phyloP scores from a whole-genome alignment of 2,329 filamentous ascomycete species.

The Harringtonia lauricola region DNA sequence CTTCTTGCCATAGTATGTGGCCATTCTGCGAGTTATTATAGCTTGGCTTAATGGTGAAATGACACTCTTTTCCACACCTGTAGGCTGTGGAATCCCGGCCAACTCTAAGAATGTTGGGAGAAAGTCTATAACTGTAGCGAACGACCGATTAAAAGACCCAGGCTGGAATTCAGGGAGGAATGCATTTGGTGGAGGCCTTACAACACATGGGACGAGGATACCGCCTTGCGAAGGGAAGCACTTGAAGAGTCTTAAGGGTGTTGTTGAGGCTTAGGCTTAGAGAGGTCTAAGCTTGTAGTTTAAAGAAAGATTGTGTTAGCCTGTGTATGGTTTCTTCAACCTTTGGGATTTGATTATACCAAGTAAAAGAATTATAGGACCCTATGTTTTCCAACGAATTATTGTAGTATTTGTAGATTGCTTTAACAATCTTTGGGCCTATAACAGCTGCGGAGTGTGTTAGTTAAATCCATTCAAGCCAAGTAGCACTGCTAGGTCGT shows the following conservation, averaged over 20 bases:
- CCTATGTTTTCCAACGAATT: slow-evolving; percentile 46
- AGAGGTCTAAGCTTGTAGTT: too few species aligned
- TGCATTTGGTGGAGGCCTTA: slow-evolving; percentile 14
- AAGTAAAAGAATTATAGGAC: slow-evolving; percentile 39
- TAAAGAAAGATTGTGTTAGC: too few species aligned
- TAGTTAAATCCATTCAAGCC: too few species aligned
- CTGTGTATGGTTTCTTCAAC: too few species aligned
- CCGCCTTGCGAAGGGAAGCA: slow-evolving; percentile 34
- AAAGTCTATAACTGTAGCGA: slow-evolving; percentile 41
- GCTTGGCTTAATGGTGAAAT: too few species aligned
- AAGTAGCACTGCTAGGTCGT: slow-evolving; percentile 13
- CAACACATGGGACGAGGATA: slow-evolving; percentile 38
- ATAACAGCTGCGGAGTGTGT: too few species aligned
- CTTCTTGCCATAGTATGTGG: too few species aligned
- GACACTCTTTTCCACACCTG: too few species aligned
- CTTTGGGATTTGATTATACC: too few species aligned
- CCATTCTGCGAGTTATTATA: too few species aligned
- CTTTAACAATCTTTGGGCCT: slow-evolving; percentile 11
- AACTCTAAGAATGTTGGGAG: too few species aligned
- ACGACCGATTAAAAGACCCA: slow-evolving; percentile 34
- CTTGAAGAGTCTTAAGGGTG: slow-evolving; percentile 18
- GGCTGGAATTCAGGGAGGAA: slow-evolving; percentile 21
- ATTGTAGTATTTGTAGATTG: slow-evolving; percentile 39
- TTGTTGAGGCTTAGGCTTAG: slow-evolving; percentile 30
- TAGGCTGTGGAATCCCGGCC: too few species aligned